Conservation (phyloP, 1,284 basidiomycete genomes). For the Irpex rosettiformis region DNA sequence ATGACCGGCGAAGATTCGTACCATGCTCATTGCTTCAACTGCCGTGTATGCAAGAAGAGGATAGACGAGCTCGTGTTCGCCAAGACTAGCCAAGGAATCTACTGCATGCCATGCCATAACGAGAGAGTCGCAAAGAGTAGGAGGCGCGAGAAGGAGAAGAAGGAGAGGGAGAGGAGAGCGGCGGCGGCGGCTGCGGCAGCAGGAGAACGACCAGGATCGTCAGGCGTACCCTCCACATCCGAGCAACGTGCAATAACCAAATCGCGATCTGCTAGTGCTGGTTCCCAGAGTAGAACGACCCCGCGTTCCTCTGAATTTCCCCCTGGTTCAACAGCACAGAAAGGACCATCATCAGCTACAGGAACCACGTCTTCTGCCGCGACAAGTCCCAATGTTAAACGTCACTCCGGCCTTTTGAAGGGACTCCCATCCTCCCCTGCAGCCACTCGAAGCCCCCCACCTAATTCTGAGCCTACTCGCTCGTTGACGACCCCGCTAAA, state of each 20-base stretch:
- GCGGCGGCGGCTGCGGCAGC: conserved; percentile 18
- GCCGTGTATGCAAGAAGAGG: conserved; percentile 89
- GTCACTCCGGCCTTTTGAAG: neutral
- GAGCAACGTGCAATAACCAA: neutral
- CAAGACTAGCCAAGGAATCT: conserved; percentile 97
- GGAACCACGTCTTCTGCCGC: neutral
- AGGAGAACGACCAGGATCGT: conserved; percentile 34
- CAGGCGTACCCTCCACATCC: conserved; percentile 32
- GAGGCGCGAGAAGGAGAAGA: conserved; percentile 71
- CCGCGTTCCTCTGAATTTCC: conserved; percentile 8
- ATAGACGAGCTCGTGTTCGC: conserved; percentile 99
- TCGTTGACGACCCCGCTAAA: conserved; percentile 19
- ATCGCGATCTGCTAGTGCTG: neutral
- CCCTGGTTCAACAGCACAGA: neutral
- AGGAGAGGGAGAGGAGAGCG: conserved; percentile 31
- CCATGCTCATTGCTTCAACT: conserved; percentile 98
- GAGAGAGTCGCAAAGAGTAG: conserved; percentile 91
- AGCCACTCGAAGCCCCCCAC: neutral
- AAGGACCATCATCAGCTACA: neutral
- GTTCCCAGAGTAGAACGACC: neutral
- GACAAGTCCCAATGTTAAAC: neutral
- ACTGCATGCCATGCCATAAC: conserved; percentile 98
- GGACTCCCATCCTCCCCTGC: neutral
- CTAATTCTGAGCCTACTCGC: conserved; percentile 19
- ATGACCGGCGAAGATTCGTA: conserved; percentile 99